phyloP scores from a whole-genome alignment of 2,329 filamentous ascomycete genomes.

The Lasiodiplodia sp. region DNA sequence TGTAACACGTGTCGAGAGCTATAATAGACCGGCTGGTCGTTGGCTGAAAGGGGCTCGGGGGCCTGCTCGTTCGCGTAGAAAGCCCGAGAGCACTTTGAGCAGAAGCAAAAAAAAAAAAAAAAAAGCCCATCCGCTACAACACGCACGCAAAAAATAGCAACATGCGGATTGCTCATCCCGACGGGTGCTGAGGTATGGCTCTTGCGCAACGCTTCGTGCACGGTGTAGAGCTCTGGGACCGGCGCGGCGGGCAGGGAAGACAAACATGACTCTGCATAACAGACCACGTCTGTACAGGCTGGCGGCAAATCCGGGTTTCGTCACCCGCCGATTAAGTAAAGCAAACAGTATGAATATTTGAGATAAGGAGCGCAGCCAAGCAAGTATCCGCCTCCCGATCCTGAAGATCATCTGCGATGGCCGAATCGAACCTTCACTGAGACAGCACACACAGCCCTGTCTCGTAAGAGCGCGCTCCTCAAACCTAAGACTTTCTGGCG shows the following conservation, averaged over 20 bases:
- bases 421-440: not conserved
- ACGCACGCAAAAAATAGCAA: not conserved
- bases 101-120: not conserved
- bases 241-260: conserved; percentile 9
- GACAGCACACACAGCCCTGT: conserved; percentile 5
- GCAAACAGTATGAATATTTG: conserved; percentile 27
- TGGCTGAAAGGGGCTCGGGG: not conserved
- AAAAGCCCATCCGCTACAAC: not conserved
- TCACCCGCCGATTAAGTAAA: conserved; percentile 22
- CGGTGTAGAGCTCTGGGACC: not conserved
- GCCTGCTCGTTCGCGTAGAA: not conserved
- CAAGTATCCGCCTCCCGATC: conserved; percentile 1
- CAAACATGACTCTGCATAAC: conserved; percentile 22
- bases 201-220: conserved; percentile 13
- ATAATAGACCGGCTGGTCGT: conserved; percentile 1
- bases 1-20: conserved; percentile 26
- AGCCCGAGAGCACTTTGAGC: not conserved
- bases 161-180: not conserved
- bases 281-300: conserved; percentile 6
- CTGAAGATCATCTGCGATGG: conserved; percentile 8
- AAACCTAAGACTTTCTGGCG: conserved; percentile 8
- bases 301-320: conserved; percentile 19
- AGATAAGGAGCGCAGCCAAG: conserved; percentile 15
- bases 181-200: not conserved
- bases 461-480: not conserved